A percentile compares a stretch with the other conserved stretches of the same genome.
Conservation (phyloP, 768 basidiomycete genomes). For the Xanthoconium stramineum region DNA sequence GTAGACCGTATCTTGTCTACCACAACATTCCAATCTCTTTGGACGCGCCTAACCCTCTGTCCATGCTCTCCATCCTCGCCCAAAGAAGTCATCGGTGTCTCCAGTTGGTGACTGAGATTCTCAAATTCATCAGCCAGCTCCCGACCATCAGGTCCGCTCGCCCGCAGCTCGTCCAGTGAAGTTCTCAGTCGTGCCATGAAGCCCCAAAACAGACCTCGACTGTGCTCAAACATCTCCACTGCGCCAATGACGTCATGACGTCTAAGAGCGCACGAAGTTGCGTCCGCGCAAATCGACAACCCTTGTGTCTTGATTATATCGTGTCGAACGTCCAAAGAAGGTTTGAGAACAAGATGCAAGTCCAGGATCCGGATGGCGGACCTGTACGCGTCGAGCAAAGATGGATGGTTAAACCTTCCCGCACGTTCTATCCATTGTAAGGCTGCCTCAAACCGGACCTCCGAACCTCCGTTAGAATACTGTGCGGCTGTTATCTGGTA, state of each 20-base stretch:
- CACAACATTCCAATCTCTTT: slow-evolving; percentile 23
- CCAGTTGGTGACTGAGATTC: slow-evolving; percentile 18
- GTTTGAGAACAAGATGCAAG: slow-evolving; percentile 16
- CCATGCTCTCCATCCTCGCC: slow-evolving; percentile 10
- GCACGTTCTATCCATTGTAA: slow-evolving; percentile 22
- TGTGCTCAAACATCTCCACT: slow-evolving; percentile 37
- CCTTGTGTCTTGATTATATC: slow-evolving; percentile 11
- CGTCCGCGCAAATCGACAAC: slow-evolving; percentile 22
- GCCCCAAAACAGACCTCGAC: slow-evolving; percentile 26
- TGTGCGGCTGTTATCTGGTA: slow-evolving; percentile 18
- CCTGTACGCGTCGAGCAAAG: slow-evolving; percentile 15
- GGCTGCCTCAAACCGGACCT: slow-evolving; percentile 13
- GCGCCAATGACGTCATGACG: slow-evolving; percentile 17
- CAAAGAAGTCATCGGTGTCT: slow-evolving; percentile 7
- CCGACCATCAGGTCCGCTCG: background rate
- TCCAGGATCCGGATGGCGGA: slow-evolving; percentile 18
- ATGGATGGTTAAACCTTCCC: slow-evolving; percentile 18
- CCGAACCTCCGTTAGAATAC: slow-evolving; percentile 17
- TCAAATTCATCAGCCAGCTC: slow-evolving; percentile 22
- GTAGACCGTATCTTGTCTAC: slow-evolving; percentile 26
- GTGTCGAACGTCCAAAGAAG: slow-evolving; percentile 12
- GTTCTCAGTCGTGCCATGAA: slow-evolving; percentile 23
- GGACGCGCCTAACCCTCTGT: slow-evolving; percentile 17
- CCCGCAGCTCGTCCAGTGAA: slow-evolving; percentile 22
- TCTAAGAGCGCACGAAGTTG: slow-evolving; percentile 27